Evolutionary conservation across 2,329 filamentous ascomycete species (phyloP), one percentile per base, ranked within the genome.

Genomic region (Cryphonectria parasitica): DNA sequence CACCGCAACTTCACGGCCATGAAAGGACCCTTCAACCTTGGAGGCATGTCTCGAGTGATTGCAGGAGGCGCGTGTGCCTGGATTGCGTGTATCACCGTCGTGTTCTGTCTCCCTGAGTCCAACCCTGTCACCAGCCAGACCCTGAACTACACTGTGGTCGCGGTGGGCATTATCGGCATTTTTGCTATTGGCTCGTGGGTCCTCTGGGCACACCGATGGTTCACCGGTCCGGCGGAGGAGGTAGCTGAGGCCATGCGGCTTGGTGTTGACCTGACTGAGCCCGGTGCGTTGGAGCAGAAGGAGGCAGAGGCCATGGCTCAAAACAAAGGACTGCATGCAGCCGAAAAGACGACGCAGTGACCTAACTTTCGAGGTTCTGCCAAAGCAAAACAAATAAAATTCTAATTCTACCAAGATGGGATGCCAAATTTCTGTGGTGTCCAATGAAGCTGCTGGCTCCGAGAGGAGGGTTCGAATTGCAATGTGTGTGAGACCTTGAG

Each of bases 91-190:
- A 88, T 89, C 66, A 84, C 84, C 0, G 82, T 89, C 19, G 82
- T 88, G 8, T 89, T 89, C 77, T 89, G 87, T 73, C 78, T 89
- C 45, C 87, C 87, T 0, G 84, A 85, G 0, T 74, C 82, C 13
- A 89, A 88, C 75, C 87, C 87, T 0, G 86, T 89, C 1, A 84
- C 83, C 0, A 80, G 79, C n/a, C 82, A 89, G 78, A 88, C 86
- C 4, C 76, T 89, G 31, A 89, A 89, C 73, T 89, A 89, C 74
- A 88, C 87, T 0, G 84, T 85, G 0, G 87, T 89, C 0, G 87
- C 87, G 0, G 87, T 89, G 4, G 87, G 86, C 0, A 88, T 89
- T 69, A 85, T 89, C 62, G 81, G 80, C 0, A 74, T 87, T 1
- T 84, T 83, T 49, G 79, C 83, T 1, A 78, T 85, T 28, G 79